These are phyloP conservation scores for Vigna radiata DNA, from an alignment of 306 rosid genomes.

Conservation along the genomic window DNA sequence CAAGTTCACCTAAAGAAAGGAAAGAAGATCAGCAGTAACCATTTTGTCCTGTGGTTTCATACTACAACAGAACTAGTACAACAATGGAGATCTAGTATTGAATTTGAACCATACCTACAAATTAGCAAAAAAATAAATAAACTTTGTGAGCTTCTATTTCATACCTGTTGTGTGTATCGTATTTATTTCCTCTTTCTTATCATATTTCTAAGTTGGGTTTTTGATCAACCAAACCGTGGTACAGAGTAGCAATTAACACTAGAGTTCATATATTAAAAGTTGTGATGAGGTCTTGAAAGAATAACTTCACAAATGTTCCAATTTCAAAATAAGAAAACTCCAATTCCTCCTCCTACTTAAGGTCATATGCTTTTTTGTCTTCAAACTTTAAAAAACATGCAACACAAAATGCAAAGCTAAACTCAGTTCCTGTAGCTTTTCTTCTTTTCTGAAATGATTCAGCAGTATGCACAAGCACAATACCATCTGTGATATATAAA, in stretches of 20 bases:
- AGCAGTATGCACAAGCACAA: slow-evolving; percentile 3
- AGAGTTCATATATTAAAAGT: background rate
- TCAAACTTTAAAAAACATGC: background rate
- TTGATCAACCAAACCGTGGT: background rate
- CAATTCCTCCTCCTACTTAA: background rate
- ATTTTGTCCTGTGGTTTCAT: slow-evolving; percentile 15
- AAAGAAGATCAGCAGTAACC: background rate
- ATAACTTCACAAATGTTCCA: slow-evolving; percentile 10
- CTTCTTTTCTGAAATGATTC: slow-evolving; percentile 15
- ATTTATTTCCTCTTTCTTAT: slow-evolving; percentile 4
- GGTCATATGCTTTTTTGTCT: background rate
- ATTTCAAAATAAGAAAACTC: background rate
- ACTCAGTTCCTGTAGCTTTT: slow-evolving; percentile 13
- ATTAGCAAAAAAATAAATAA: background rate
- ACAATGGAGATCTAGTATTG: slow-evolving; percentile 17
- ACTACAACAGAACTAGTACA: slow-evolving; percentile 17
- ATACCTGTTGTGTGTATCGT: background rate
- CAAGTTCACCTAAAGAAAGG: slow-evolving; percentile 5
- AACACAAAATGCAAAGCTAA: background rate
- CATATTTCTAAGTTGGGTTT: slow-evolving; percentile 5
- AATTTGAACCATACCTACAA: background rate
- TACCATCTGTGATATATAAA: slow-evolving; percentile 3
- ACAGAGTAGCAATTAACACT: background rate
- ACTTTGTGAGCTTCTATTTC: background rate
- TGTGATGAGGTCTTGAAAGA: slow-evolving; percentile 17